A percentile compares a stretch with the other conserved stretches of the same genome.
Evolutionary conservation across 352 stramenopile species (phyloP).

Genomic region (Pythium dissimile): DNA sequence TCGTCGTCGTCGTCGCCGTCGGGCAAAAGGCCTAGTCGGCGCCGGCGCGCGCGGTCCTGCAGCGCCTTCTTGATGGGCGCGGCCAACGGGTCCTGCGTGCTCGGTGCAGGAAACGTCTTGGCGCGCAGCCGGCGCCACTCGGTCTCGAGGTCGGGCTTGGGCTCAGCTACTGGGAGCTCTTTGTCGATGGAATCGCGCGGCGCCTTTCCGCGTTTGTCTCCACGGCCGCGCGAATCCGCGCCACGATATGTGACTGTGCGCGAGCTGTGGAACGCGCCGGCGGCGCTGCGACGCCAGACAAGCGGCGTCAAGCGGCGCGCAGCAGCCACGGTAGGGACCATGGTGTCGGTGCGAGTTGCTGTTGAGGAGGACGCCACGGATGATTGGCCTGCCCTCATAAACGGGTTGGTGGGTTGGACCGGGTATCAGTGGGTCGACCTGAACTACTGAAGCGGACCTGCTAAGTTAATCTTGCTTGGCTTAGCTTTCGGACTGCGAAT

Average conservation of each 20-base stretch:
- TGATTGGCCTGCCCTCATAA: background rate
- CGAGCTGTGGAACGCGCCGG: slow-evolving; percentile 10
- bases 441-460: too few relatives aligned
- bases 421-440: background rate
- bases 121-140: slow-evolving; percentile 25
- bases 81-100: slow-evolving; percentile 18
- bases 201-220: slow-evolving; percentile 1
- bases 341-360: background rate
- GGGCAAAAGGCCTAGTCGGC: slow-evolving; percentile 21
- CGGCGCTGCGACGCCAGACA: background rate
- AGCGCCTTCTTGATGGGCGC: slow-evolving; percentile 21
- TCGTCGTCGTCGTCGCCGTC: slow-evolving; percentile 25
- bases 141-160: slow-evolving; percentile 14
- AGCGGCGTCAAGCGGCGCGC: slow-evolving; percentile 7
- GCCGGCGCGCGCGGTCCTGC: slow-evolving; percentile 21
- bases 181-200: slow-evolving; percentile 1
- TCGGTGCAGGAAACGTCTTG: slow-evolving; percentile 16
- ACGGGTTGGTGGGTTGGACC: background rate
- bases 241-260: background rate
- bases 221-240: background rate
- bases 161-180: background rate
- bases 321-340: background rate
- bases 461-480: too few relatives aligned
- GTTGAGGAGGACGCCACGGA: background rate
- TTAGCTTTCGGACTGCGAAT: too few relatives aligned